phyloP scores from a whole-genome alignment of 140 eudicot genomes.

The Cichorium intybus region DNA sequence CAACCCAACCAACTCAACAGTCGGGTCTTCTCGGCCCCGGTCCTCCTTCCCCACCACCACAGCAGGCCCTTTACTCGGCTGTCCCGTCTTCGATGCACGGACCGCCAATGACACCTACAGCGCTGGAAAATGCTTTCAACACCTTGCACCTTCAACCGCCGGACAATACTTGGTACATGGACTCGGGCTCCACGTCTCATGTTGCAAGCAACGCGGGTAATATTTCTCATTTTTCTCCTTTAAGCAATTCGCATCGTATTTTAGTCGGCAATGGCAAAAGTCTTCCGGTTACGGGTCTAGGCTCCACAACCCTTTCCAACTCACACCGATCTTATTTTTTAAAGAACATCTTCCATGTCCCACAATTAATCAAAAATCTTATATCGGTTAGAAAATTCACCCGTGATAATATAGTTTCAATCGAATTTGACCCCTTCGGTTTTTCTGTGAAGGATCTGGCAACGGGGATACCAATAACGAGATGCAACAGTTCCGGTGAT shows the following conservation, averaged over 20 bases:
- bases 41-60: background rate
- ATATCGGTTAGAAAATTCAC: too few species aligned
- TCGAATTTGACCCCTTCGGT: too few species aligned
- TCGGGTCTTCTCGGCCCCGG: background rate
- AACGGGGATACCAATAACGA: background rate
- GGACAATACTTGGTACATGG: background rate
- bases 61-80: background rate
- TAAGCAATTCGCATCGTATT: background rate
- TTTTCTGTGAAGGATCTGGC: too few species aligned
- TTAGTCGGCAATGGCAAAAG: background rate
- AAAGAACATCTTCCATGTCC: background rate
- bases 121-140: background rate
- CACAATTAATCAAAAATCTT: background rate
- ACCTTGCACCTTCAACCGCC: background rate
- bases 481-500: conserved; percentile 13
- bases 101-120: background rate
- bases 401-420: too few species aligned
- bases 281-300: background rate
- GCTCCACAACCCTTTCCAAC: background rate
- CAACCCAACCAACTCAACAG: background rate
- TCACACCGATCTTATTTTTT: background rate
- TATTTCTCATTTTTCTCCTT: background rate
- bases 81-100: background rate
- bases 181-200: background rate
- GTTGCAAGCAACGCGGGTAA: background rate